Base-by-base conservation (phyloP, 768 basidiomycete genomes). In the Boletus sensibilis region DNA sequence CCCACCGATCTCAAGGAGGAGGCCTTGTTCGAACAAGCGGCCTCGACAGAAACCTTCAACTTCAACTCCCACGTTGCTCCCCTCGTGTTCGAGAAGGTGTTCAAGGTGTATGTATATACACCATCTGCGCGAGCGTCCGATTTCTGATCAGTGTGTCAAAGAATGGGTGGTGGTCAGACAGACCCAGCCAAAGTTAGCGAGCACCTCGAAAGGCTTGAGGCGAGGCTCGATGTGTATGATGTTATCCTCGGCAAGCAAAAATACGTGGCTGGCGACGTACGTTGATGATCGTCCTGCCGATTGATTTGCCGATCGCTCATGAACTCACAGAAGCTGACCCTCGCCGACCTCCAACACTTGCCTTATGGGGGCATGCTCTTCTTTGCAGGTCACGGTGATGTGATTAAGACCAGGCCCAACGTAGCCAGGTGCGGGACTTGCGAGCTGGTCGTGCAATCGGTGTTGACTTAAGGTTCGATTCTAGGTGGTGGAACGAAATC, bases 291-390 rank as follows among this genome's bases (percentile, higher is more conserved):
- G 14, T 31, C 27, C 12, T 8, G 0, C 1, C 0, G 2, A 23
- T 45, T 33, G 27, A 31, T 39, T 13, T 34, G 14, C 2, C 2
- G 31, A 38, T 46, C 8, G 25, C 56, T 62, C 33, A 66, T 38
- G 25, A 10, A 3, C 23, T 43, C 21, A n/a, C 55, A 79, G 74
- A 62, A 68, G 29, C 21, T 87, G 50, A 84, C 82, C 8, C 71
- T 86, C 1, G 83, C 80, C 4, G 86, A 87, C 63, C 72, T 87
- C 12, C 79, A 78, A 68, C 84, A 85, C 65, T 64, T 86, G 33
- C 78, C 84, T 0, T 79, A 77, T 47, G 80, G 77, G 20, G 50
- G 44, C n/a, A 23, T 65, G 44, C 59, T 78, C 29, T 53, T 41
- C 20, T 14, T 8, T 1, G 55, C 59, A 1, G 75, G 74, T 1